Conservation (phyloP, 306 rosid species). For the Argentina anserina region DNA sequence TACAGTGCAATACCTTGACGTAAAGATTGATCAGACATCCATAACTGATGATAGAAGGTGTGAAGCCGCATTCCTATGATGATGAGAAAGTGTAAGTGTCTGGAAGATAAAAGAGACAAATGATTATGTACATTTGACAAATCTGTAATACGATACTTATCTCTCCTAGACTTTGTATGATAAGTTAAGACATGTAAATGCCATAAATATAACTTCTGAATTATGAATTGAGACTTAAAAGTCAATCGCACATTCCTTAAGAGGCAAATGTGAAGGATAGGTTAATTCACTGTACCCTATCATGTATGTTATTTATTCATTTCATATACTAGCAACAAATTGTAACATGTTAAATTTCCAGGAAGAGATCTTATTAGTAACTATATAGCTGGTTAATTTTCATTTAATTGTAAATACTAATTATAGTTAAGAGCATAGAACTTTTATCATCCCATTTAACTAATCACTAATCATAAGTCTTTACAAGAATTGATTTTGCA, state of each 20-base stretch:
- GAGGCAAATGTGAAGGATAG: background rate
- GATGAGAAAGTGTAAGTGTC: slow-evolving; percentile 17
- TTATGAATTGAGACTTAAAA: background rate
- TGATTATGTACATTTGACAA: background rate
- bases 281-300: background rate
- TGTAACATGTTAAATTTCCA: background rate
- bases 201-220: no score
- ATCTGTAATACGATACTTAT: background rate
- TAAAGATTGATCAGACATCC: slow-evolving; percentile 92
- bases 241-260: background rate
- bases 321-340: background rate
- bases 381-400: background rate
- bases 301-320: background rate
- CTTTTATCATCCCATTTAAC: background rate
- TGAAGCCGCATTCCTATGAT: slow-evolving; percentile 86
- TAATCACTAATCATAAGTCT: background rate
- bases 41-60: slow-evolving; percentile 85
- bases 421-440: background rate
- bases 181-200: background rate
- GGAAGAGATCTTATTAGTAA: background rate
- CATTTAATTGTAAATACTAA: background rate
- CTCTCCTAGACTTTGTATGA: background rate
- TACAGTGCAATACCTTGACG: slow-evolving; percentile 56
- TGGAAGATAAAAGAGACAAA: slow-evolving; percentile 11
- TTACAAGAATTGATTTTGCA: background rate